Percentiles rank a stretch among this genome's conserved stretches.
Evolutionary conservation across 192 early-diverging fungal genomes (phyloP).

Genomic region (Backusella macrospora): DNA sequence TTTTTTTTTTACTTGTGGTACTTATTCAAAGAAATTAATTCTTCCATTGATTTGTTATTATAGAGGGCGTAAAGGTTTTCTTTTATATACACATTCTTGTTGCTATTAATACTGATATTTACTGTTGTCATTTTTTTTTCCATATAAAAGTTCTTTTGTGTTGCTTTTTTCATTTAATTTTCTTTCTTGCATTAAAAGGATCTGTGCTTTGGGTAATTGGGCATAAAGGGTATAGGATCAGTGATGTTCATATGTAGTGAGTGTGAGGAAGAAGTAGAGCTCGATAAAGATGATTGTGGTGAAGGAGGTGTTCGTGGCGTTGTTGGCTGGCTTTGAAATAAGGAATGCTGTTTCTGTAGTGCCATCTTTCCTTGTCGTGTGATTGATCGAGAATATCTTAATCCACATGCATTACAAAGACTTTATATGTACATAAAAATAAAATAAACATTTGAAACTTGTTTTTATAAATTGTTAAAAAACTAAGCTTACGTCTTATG

Average conservation of each 20-base stretch:
- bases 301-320: conserved; percentile 6
- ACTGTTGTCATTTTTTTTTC: background rate
- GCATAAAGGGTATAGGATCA: conserved; percentile 1
- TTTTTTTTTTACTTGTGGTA: background rate
- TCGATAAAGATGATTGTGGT: conserved; percentile 4
- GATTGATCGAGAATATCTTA: conserved; percentile 40
- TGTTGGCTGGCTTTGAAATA: conserved; percentile 10
- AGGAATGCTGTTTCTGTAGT: conserved; percentile 17
- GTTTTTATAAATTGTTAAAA: background rate
- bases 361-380: conserved; percentile 31
- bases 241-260: conserved; percentile 2
- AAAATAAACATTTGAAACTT: background rate
- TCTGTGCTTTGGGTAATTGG: background rate
- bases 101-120: background rate
- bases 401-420: conserved; percentile 42
- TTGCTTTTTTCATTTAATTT: background rate
- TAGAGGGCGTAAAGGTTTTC: background rate
- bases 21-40: background rate
- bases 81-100: conserved; percentile 13
- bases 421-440: conserved; percentile 13
- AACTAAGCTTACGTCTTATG: conserved; percentile 41
- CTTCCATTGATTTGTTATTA: background rate
- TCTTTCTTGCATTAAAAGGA: background rate
- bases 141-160: background rate
- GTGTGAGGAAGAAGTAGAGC: background rate